A percentile compares a stretch with the other conserved stretches of the same genome.
Conservation (phyloP, 2,329 filamentous ascomycete species). For the Blastomyces parvus region DNA sequence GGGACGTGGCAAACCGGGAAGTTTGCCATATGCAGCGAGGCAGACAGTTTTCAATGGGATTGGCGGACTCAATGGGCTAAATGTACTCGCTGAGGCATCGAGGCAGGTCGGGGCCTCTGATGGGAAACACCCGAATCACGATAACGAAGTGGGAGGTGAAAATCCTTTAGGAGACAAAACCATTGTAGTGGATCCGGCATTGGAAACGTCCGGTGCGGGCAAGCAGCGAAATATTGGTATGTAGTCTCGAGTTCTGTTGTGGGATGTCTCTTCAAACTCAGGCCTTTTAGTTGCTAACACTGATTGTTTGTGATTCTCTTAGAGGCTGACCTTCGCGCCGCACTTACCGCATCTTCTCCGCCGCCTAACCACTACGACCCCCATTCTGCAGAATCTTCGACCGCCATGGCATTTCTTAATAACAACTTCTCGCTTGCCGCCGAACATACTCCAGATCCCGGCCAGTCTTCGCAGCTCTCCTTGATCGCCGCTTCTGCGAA, state of each 20-base stretch:
- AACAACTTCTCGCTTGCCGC: conserved; percentile 27
- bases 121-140: conserved; percentile 35
- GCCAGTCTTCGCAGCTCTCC: conserved; percentile 35
- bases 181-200: conserved; percentile 35
- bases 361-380: neutral
- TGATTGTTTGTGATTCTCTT: neutral
- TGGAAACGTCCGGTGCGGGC: conserved; percentile 24
- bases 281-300: conserved; percentile 4
- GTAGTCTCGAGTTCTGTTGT: neutral
- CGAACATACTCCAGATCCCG: conserved; percentile 29
- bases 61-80: conserved; percentile 63
- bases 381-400: conserved; percentile 6
- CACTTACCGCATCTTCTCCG: conserved; percentile 1
- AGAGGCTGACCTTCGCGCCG: conserved; percentile 7
- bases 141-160: conserved; percentile 21
- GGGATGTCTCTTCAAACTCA: neutral
- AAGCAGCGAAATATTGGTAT: conserved; percentile 11
- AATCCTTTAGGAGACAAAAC: conserved; percentile 14
- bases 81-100: conserved; percentile 81
- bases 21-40: conserved; percentile 39
- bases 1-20: conserved; percentile 29
- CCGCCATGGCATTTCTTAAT: conserved; percentile 28
- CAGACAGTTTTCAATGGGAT: conserved; percentile 25
- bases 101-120: conserved; percentile 56
- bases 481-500: conserved; percentile 40